A percentile compares a stretch with the other conserved stretches of the same genome.
phyloP scores from a whole-genome alignment of 2,329 filamentous ascomycete species.

The Biscogniauxia mediterranea region DNA sequence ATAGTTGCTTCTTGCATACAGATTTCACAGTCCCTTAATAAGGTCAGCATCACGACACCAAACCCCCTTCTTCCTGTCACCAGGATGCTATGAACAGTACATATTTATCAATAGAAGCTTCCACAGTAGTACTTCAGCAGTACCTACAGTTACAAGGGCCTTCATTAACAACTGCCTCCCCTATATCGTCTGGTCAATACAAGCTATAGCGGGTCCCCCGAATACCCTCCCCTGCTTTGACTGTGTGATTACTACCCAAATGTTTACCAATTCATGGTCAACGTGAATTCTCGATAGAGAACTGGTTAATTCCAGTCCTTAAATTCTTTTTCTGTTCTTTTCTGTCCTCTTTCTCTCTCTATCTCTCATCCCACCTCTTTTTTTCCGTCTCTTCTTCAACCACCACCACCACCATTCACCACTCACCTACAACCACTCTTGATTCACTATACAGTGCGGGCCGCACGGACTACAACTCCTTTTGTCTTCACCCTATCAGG shows the following conservation, averaged over 20 bases:
- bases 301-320: not conserved
- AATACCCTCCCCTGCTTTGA: not conserved
- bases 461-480: not conserved
- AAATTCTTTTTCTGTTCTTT: not conserved
- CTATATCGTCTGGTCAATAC: not conserved
- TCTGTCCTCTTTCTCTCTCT: not conserved
- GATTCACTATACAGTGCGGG: not conserved
- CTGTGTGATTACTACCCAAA: not conserved
- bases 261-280: not conserved
- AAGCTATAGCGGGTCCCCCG: not conserved
- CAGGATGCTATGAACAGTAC: no score
- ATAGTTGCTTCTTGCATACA: not conserved
- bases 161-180: not conserved
- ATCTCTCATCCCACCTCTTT: not conserved
- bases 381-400: not conserved
- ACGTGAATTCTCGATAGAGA: not conserved
- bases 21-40: no score
- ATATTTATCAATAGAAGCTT: no score
- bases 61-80: no score
- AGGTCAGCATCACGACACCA: no score
- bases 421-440: not conserved
- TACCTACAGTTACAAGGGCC: no score
- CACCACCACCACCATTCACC: not conserved
- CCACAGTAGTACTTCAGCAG: no score
- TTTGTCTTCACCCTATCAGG: not conserved